Conservation (phyloP, 129 eudicot species). For the Rutidosis leptorrhynchoides region DNA sequence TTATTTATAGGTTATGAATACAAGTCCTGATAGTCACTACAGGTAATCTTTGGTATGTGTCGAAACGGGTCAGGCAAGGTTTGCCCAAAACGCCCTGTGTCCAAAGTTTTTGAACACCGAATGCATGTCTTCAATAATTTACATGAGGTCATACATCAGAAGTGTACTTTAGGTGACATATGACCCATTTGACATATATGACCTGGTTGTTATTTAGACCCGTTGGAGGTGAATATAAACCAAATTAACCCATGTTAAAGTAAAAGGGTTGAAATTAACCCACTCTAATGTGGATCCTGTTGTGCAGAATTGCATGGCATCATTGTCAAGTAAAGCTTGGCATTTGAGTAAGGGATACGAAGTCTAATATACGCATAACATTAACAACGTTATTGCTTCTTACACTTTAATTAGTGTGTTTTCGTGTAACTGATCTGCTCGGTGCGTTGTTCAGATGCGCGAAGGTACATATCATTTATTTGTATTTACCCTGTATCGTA, state of each 20-base stretch:
- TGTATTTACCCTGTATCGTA: no score
- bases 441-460: no score
- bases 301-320: conserved; percentile 70
- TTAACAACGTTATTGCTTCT: no score
- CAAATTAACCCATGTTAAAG: background rate
- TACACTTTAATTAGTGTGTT: no score
- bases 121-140: background rate
- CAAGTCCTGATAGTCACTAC: no score
- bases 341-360: conserved; percentile 79
- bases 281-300: conserved; percentile 29
- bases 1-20: no score
- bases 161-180: background rate
- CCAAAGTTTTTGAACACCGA: background rate
- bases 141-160: background rate
- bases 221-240: background rate
- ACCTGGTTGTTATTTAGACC: background rate
- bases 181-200: background rate
- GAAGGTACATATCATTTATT: no score
- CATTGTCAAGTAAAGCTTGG: conserved; percentile 81
- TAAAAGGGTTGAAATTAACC: background rate
- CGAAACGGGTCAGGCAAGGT: background rate
- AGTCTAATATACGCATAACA: no score
- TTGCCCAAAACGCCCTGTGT: background rate
- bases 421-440: no score
- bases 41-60: background rate